These are phyloP conservation scores for Monilinia fructigena DNA, from an alignment of 2,329 filamentous ascomycete species.

Conservation along the genomic window DNA sequence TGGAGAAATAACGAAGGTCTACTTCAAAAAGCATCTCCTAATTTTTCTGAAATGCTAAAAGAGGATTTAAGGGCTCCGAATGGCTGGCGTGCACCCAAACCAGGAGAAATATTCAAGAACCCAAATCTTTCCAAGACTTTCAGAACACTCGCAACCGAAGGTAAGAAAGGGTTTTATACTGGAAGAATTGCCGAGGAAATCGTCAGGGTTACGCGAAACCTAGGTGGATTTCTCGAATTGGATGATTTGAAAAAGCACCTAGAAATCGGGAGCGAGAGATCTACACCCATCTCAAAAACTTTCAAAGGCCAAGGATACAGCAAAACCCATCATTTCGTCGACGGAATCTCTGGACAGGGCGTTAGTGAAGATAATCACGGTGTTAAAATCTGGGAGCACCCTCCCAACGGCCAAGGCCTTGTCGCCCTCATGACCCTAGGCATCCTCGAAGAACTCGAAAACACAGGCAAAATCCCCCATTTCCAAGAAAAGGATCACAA, in stretches of 20 bases:
- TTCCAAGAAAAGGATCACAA: constrained; percentile 77
- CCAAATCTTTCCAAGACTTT: constrained; percentile 80
- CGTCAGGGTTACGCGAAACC: constrained; percentile 71
- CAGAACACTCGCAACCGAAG: constrained; percentile 70
- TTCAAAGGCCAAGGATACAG: constrained; percentile 66
- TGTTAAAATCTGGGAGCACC: constrained; percentile 92
- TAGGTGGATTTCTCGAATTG: constrained; percentile 74
- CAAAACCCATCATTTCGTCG: constrained; percentile 47
- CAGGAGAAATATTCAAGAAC: constrained; percentile 89
- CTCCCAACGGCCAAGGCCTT: constrained; percentile 93
- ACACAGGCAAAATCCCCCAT: constrained; percentile 67
- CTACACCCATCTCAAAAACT: constrained; percentile 79
- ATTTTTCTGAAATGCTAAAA: constrained; percentile 85
- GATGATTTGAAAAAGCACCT: constrained; percentile 80
- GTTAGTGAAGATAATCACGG: constrained; percentile 47
- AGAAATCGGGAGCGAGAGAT: constrained; percentile 70
- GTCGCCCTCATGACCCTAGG: constrained; percentile 92
- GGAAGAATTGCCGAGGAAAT: constrained; percentile 80
- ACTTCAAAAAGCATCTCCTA: constrained; percentile 75
- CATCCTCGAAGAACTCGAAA: constrained; percentile 83
- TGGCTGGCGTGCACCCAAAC: constrained; percentile 69
- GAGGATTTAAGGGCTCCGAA: constrained; percentile 64
- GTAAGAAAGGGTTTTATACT: constrained; percentile 88
- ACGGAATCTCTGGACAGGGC: constrained; percentile 44
- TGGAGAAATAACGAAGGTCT: constrained; percentile 66